These are phyloP conservation scores for Arthrobotrys megalospora DNA, from an alignment of 2,329 filamentous ascomycete species.

Conservation along the genomic window DNA sequence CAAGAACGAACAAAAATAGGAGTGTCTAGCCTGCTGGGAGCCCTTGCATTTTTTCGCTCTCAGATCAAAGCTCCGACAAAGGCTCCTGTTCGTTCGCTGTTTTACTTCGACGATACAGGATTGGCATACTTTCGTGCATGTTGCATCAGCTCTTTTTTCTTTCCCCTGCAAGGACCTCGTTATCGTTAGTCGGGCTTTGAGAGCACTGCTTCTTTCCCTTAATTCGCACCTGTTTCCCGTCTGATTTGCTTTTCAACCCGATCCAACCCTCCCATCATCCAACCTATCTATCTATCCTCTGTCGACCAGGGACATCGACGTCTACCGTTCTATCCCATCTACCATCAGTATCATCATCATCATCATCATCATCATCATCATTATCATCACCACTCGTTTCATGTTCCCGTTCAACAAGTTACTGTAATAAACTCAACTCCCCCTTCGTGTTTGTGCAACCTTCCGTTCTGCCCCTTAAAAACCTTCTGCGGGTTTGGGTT, in stretches of 20 bases:
- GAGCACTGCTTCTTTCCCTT: conserved; percentile 62
- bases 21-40: conserved; percentile 34
- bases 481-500: conserved; percentile 18
- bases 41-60: conserved; percentile 30
- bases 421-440: conserved; percentile 11
- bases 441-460: conserved; percentile 24
- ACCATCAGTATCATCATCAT: no score
- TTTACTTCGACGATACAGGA: conserved; percentile 41
- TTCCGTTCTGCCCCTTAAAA: conserved; percentile 3
- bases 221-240: conserved; percentile 62
- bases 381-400: conserved; percentile 5
- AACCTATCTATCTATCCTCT: conserved; percentile 66
- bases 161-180: conserved; percentile 63
- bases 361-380: no score
- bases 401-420: conserved; percentile 9
- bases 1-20: conserved; percentile 59
- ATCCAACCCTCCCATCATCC: conserved; percentile 61
- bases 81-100: conserved; percentile 45
- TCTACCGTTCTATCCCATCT: background rate
- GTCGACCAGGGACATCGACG: background rate
- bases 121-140: conserved; percentile 26
- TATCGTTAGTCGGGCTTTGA: conserved; percentile 8
- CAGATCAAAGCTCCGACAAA: conserved; percentile 35
- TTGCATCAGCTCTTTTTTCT: conserved; percentile 56
- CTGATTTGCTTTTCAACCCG: conserved; percentile 64